Evolutionary conservation across 2,329 filamentous ascomycete species (phyloP).

Genomic region (Fusarium mexicanum): DNA sequence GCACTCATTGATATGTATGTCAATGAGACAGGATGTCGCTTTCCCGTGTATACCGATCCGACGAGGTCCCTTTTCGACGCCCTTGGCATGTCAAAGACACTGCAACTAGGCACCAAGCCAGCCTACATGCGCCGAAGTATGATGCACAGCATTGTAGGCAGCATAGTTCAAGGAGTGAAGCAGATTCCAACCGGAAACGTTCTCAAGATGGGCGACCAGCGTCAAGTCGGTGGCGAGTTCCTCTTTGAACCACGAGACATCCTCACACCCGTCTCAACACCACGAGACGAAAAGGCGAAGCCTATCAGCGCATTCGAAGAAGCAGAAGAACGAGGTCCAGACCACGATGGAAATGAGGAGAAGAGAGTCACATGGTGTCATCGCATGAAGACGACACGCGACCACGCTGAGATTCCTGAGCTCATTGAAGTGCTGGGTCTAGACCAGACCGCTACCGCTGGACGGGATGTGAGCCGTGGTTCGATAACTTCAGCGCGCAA

Average conservation of each 20-base stretch:
- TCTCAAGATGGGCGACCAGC: constrained; percentile 70
- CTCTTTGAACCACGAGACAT: constrained; percentile 70
- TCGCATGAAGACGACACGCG: constrained; percentile 80
- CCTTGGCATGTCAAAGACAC: constrained; percentile 74
- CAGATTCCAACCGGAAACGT: constrained; percentile 66
- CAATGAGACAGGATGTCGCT: constrained; percentile 70
- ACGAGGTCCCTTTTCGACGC: constrained; percentile 71
- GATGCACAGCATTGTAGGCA: constrained; percentile 59
- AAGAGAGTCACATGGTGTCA: constrained; percentile 82
- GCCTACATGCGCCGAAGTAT: constrained; percentile 70
- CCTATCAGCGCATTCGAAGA: constrained; percentile 35
- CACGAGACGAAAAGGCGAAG: constrained; percentile 48
- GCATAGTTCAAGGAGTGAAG: constrained; percentile 68
- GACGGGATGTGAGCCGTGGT: constrained; percentile 28
- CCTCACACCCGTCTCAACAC: constrained; percentile 57
- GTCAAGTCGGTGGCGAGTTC: constrained; percentile 81
- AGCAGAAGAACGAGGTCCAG: not conserved
- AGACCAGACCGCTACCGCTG: constrained; percentile 44
- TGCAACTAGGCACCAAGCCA: constrained; percentile 67
- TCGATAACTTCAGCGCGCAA: constrained; percentile 57
- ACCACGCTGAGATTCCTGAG: constrained; percentile 77
- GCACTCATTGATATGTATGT: constrained; percentile 74
- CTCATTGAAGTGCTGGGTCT: constrained; percentile 71
- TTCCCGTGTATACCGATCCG: constrained; percentile 82
- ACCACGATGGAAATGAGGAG: constrained; percentile 51